phyloP scores from a whole-genome alignment of 2,329 filamentous ascomycete species.

The Xylaria sp. region DNA sequence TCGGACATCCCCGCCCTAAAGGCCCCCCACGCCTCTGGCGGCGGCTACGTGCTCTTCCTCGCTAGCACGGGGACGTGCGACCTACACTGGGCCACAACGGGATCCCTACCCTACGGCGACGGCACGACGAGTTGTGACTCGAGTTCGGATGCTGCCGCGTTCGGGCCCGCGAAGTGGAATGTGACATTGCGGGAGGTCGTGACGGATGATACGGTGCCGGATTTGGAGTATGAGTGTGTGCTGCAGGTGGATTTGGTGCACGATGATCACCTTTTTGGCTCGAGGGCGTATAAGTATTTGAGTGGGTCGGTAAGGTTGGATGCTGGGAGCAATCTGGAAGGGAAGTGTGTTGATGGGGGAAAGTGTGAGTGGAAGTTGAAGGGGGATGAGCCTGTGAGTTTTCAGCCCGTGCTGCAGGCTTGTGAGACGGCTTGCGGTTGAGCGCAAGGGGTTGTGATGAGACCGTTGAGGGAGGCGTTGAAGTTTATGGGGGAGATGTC shows the following conservation, averaged over 20 bases:
- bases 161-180: slow-evolving; percentile 17
- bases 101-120: slow-evolving; percentile 18
- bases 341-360: slow-evolving; percentile 18
- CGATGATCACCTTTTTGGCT: slow-evolving; percentile 13
- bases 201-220: background rate
- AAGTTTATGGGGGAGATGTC: too few relatives aligned
- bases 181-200: slow-evolving; percentile 22
- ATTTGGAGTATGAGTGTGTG: too few relatives aligned
- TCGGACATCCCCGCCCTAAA: slow-evolving; percentile 16
- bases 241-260: too few relatives aligned
- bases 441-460: background rate
- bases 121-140: slow-evolving; percentile 16
- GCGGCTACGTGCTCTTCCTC: slow-evolving; percentile 23
- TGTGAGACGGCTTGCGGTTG: slow-evolving; percentile 22
- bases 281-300: slow-evolving; percentile 20
- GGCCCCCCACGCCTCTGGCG: slow-evolving; percentile 24
- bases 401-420: slow-evolving; percentile 22
- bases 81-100: slow-evolving; percentile 21
- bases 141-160: background rate
- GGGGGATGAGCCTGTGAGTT: slow-evolving; percentile 14
- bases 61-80: slow-evolving; percentile 20
- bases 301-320: slow-evolving; percentile 1
- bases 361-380: slow-evolving; percentile 19
- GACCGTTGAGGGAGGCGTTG: background rate
- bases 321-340: slow-evolving; percentile 16